Evolutionary conservation across 306 rosid genomes (phyloP).

Genomic region (Quercus engelmannii): DNA sequence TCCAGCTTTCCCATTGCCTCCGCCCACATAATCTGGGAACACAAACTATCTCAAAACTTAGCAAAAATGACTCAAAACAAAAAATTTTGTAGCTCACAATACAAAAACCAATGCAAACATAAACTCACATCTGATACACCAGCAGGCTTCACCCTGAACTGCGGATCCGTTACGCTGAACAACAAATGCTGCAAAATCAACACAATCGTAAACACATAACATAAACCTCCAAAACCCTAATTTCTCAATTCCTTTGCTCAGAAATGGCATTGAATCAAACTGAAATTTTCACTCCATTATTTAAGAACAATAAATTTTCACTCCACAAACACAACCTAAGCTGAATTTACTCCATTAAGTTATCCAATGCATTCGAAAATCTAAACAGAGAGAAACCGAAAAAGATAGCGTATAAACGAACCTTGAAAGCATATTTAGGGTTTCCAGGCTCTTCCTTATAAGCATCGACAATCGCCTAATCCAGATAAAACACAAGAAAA

Average conservation of each 20-base stretch:
- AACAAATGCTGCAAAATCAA: constrained; percentile 75
- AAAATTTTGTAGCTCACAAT: neutral
- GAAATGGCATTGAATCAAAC: neutral
- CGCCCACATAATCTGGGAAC: constrained; percentile 98
- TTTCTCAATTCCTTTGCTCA: neutral
- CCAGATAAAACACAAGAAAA: neutral
- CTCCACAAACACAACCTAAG: neutral
- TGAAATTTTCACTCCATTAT: neutral
- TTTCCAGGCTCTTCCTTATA: constrained; percentile 88
- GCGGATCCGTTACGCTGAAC: constrained; percentile 85
- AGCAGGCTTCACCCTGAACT: constrained; percentile 76
- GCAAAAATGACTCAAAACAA: constrained; percentile 7
- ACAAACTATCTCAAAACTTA: constrained; percentile 60
- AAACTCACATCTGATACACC: constrained; percentile 94
- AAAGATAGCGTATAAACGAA: constrained; percentile 18
- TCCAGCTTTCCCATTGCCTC: constrained; percentile 98
- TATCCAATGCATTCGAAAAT: neutral
- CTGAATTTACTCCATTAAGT: neutral
- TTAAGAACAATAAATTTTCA: neutral
- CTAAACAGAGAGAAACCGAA: neutral
- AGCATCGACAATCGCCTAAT: constrained; percentile 78
- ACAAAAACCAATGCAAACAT: neutral
- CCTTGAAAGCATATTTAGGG: constrained; percentile 92
- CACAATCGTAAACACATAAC: constrained; percentile 8
- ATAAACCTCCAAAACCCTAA: constrained; percentile 6